phyloP scores from a whole-genome alignment of 2,329 filamentous ascomycete genomes.

The Alternaria incomplexa region DNA sequence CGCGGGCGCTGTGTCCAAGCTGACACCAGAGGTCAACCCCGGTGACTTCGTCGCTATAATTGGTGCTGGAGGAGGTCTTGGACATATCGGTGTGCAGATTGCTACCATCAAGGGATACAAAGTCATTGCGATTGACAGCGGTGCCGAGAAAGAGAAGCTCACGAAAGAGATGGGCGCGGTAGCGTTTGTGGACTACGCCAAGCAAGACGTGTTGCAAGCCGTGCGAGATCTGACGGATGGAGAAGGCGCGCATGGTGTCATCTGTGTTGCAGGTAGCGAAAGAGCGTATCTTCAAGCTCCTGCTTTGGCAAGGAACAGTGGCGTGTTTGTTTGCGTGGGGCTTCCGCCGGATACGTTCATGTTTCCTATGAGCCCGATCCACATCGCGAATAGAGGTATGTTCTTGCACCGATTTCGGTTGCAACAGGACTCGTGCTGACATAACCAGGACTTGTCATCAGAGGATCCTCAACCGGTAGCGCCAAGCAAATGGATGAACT shows the following conservation, averaged over 20 bases:
- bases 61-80: conserved; percentile 82
- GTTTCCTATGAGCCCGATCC: conserved; percentile 55
- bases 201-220: conserved; percentile 50
- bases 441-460: conserved; percentile 49
- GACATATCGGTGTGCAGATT: conserved; percentile 81
- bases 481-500: conserved; percentile 55
- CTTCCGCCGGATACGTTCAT: conserved; percentile 53
- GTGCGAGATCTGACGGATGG: conserved; percentile 51
- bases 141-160: conserved; percentile 77
- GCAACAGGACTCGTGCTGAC: neutral
- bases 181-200: conserved; percentile 79
- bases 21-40: conserved; percentile 72
- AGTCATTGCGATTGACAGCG: conserved; percentile 82
- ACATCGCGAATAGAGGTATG: conserved; percentile 54
- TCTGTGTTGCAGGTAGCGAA: conserved; percentile 56
- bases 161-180: conserved; percentile 72
- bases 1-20: conserved; percentile 84
- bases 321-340: conserved; percentile 57
- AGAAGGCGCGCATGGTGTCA: conserved; percentile 55
- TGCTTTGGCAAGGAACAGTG: conserved; percentile 52
- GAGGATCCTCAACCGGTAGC: conserved; percentile 56
- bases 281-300: conserved; percentile 54
- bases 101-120: conserved; percentile 82
- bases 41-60: conserved; percentile 82
- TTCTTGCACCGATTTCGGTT: neutral